Evolutionary conservation across 2,329 filamentous ascomycete genomes (phyloP).

Genomic region (Clarireedia monteithiana): DNA sequence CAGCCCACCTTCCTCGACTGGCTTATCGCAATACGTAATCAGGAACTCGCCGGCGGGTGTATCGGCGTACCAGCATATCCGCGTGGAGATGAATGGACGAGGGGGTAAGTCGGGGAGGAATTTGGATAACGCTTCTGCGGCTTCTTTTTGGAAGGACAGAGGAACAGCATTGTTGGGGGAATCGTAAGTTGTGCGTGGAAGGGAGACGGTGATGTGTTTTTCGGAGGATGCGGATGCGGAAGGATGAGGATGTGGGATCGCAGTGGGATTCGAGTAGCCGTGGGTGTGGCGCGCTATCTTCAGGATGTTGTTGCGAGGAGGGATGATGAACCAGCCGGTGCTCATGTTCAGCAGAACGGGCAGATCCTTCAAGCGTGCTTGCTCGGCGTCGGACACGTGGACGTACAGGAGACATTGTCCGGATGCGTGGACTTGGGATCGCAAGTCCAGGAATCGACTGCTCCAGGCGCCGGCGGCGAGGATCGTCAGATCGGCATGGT

Average conservation of each 20-base stretch:
- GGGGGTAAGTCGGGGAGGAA: constrained; percentile 47
- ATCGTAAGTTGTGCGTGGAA: constrained; percentile 19
- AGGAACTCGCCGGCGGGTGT: constrained; percentile 58
- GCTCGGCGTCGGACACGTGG: constrained; percentile 63
- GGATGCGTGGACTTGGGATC: constrained; percentile 69
- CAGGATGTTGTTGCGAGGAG: constrained; percentile 47
- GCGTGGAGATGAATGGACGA: constrained; percentile 41
- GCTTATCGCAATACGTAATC: constrained; percentile 37
- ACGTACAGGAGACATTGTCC: constrained; percentile 78
- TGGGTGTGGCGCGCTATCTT: constrained; percentile 55
- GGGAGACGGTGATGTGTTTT: constrained; percentile 12
- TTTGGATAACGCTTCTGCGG: constrained; percentile 23
- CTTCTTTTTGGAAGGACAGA: constrained; percentile 16
- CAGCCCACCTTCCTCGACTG: constrained; percentile 32
- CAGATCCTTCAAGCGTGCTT: constrained; percentile 52
- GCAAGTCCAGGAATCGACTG: constrained; percentile 65
- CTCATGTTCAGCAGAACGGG: constrained; percentile 69
- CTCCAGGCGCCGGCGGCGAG: constrained; percentile 88
- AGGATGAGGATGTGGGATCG: constrained; percentile 18
- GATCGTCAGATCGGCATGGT: constrained; percentile 65
- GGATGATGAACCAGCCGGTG: constrained; percentile 67
- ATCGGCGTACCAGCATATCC: constrained; percentile 59
- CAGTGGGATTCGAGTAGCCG: constrained; percentile 42
- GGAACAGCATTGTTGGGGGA: constrained; percentile 19
- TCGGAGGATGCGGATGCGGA: not conserved